Evolutionary conservation across 164 flowering plant species (phyloP), one percentile per base, ranked within the genome.

Genomic region (Echeveria elegans): DNA sequence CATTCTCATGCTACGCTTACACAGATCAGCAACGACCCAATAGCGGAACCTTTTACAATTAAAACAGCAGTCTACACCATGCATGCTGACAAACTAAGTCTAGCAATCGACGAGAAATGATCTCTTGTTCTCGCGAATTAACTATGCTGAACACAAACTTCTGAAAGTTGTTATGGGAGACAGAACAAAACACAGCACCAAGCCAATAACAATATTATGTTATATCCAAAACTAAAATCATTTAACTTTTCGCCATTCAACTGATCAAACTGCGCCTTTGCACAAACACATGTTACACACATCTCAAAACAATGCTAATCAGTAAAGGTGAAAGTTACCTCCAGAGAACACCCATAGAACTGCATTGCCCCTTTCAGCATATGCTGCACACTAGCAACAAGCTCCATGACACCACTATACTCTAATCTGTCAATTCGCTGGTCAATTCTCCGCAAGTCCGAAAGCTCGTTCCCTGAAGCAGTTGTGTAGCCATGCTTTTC

Each of bases 291-390:
- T 43, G 19, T 43, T 43, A 43, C 19, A 43, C 47, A 43, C 47
- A 15, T 3, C 15, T 14, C 34, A 43, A 43, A 43, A 43, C 47
- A 38, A 38, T 38, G 41, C 12, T 38, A 38, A 38, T 14, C 41
- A 38, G 30, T n/a, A 21, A 34, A 29, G 14, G 60, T 52, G 30
- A 41, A 36, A 36, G 30, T 12, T 85, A 92, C 97, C 97, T 92
- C 97, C 69, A 74, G 75, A 7, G 97, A 85, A 69, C 78, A 84
- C 0, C 83, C 84, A 76, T 76, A 85, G 71, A 72, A 79, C 63
- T 90, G 90, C 75, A 84, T 83, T 6, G 85, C 88, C 74, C 77
- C 75, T 74, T 82, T 92, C 73, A 95, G 73, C 97, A 95, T 86
- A 30, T 69, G 72, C 72, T 95, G 99, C 74, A 43, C 47, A 43